Evolutionary conservation across 768 basidiomycete genomes (phyloP).

Genomic region (Hericium alpestre): DNA sequence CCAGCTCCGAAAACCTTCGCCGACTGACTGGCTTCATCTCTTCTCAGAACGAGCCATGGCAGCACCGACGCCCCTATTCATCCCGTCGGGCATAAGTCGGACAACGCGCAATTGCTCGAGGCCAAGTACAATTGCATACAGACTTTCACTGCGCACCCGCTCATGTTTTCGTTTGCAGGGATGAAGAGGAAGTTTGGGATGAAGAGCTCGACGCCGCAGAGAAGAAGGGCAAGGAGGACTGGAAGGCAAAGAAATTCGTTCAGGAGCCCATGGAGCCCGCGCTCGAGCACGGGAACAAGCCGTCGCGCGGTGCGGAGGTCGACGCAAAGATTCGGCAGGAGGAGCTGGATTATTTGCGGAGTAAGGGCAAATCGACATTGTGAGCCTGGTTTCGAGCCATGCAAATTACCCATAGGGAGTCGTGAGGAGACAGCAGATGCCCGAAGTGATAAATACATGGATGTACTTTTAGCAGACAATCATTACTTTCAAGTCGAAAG

Average conservation of each 20-base stretch:
- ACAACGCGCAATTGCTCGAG: constrained; percentile 27
- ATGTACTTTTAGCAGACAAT: too few relatives aligned
- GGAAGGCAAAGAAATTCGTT: constrained; percentile 19
- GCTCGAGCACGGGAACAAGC: constrained; percentile 43
- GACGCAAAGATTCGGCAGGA: constrained; percentile 45
- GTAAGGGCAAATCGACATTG: constrained; percentile 23
- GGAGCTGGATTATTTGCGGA: constrained; percentile 36
- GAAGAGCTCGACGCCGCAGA: constrained; percentile 20
- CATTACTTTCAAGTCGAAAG: too few relatives aligned
- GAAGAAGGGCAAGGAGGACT: constrained; percentile 16
- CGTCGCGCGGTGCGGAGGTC: constrained; percentile 46
- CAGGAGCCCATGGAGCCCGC: constrained; percentile 41
- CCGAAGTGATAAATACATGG: too few relatives aligned
- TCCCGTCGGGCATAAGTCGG: constrained; percentile 31
- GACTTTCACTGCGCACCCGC: too few relatives aligned
- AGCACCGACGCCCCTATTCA: constrained; percentile 15
- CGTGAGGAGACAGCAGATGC: too few relatives aligned
- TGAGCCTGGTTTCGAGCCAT: neutral
- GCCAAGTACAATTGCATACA: constrained; percentile 15
- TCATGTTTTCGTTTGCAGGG: too few relatives aligned
- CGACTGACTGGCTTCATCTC: neutral
- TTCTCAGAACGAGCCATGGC: neutral
- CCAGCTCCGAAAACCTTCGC: constrained; percentile 6
- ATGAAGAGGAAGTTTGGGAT: too few relatives aligned
- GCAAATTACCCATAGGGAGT: neutral